phyloP scores from a whole-genome alignment of 805 yeast genomes.

The Teunomyces barrocoloradensis region DNA sequence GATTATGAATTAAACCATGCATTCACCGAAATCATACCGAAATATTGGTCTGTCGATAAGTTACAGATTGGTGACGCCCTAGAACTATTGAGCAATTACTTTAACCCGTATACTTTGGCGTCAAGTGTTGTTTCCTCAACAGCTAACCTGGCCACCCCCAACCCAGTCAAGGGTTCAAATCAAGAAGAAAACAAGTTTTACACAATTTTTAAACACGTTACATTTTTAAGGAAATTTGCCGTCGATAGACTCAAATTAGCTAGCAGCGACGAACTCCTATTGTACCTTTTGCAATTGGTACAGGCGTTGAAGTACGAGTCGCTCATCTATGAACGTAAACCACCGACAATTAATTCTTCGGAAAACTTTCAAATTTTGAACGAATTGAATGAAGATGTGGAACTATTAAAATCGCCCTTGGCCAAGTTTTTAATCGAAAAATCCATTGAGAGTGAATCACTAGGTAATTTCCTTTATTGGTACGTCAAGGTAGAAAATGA shows the following conservation, averaged over 20 bases:
- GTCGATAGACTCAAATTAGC: constrained; percentile 80
- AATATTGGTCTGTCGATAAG: constrained; percentile 60
- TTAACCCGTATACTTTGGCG: constrained; percentile 46
- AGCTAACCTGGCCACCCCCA: background rate
- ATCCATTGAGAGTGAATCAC: constrained; percentile 57
- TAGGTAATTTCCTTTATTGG: constrained; percentile 91
- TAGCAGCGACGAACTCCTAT: constrained; percentile 71
- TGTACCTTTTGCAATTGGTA: constrained; percentile 83
- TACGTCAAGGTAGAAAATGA: constrained; percentile 83
- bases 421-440: constrained; percentile 74
- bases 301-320: constrained; percentile 86
- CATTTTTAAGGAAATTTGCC: constrained; percentile 79
- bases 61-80: constrained; percentile 82
- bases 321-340: constrained; percentile 17
- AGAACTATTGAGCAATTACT: constrained; percentile 78
- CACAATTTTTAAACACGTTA: constrained; percentile 38
- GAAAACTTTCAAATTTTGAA: constrained; percentile 17
- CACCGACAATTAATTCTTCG: constrained; percentile 6
- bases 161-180: constrained; percentile 9
- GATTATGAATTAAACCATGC: constrained; percentile 78
- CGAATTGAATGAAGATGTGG: constrained; percentile 16
- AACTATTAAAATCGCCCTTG: constrained; percentile 51
- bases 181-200: constrained; percentile 29
- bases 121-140: constrained; percentile 8
- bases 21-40: constrained; percentile 59